Conservation (phyloP, 495 filamentous ascomycete genomes). For the Melanomma pulvis-pyrius region DNA sequence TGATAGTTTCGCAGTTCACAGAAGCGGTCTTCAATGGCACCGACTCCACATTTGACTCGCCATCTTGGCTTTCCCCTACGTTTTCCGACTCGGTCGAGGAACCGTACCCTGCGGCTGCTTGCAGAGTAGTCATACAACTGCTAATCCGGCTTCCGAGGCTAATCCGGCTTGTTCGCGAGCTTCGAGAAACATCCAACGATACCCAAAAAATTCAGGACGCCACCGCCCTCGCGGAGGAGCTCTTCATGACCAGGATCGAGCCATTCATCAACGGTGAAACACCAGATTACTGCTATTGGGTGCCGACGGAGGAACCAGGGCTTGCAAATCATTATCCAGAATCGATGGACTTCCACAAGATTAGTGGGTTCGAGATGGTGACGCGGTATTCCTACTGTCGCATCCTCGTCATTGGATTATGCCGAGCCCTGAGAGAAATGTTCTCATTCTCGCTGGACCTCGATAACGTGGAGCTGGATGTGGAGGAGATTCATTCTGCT, state of each 20-base stretch:
- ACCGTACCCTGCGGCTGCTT: not conserved
- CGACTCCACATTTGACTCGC: constrained; percentile 6
- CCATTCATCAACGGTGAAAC: not conserved
- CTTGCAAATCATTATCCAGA: not conserved
- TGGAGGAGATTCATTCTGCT: not conserved
- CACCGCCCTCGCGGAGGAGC: constrained; percentile 1
- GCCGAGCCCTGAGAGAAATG: not conserved
- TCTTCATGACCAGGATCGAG: constrained; percentile 1
- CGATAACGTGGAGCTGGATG: not conserved
- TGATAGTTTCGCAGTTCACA: not conserved
- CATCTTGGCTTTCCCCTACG: not conserved
- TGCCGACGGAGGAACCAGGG: not conserved
- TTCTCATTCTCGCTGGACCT: not conserved
- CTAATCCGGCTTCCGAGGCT: constrained; percentile 1
- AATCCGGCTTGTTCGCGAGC: not conserved
- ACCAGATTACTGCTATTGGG: not conserved
- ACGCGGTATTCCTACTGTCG: constrained; percentile 11
- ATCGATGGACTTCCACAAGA: not conserved
- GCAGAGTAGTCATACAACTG: constrained; percentile 5
- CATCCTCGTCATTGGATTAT: not conserved
- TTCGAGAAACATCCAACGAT: not conserved
- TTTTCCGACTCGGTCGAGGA: not conserved
- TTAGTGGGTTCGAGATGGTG: not conserved
- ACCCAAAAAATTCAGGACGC: not conserved
- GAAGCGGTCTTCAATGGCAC: constrained; percentile 9